These are phyloP conservation scores for Aspergillus coremiiformis DNA, from an alignment of 495 filamentous ascomycete genomes.

Conservation along the genomic window DNA sequence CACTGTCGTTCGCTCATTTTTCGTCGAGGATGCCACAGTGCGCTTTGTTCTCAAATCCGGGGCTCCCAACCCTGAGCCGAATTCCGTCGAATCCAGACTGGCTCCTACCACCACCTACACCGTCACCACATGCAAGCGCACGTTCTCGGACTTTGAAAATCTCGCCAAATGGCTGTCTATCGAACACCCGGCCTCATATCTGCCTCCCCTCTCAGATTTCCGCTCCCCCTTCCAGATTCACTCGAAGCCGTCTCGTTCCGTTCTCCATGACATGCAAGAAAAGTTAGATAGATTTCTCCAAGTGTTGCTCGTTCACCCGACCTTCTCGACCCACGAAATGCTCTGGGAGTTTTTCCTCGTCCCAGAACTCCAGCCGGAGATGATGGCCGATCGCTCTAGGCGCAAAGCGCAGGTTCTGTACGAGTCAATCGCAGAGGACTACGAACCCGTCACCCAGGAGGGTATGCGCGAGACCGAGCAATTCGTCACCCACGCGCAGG, in stretches of 20 bases:
- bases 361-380: conserved; percentile 81
- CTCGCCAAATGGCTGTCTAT: conserved; percentile 78
- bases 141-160: conserved; percentile 84
- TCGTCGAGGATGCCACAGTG: conserved; percentile 93
- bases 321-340: conserved; percentile 94
- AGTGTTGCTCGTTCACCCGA: conserved; percentile 79
- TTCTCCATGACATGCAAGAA: conserved; percentile 80
- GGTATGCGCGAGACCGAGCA: conserved; percentile 89
- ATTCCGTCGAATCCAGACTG: conserved; percentile 31
- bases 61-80: conserved; percentile 38
- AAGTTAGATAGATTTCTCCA: conserved; percentile 81
- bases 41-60: conserved; percentile 92
- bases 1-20: conserved; percentile 91
- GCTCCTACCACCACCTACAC: conserved; percentile 63
- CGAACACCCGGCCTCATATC: conserved; percentile 92
- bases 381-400: conserved; percentile 81
- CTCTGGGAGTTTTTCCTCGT: conserved; percentile 99
- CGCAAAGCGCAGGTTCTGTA: conserved; percentile 74
- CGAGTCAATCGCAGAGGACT: conserved; percentile 84
- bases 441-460: conserved; percentile 59
- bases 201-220: conserved; percentile 71
- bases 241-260: conserved; percentile 78
- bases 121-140: conserved; percentile 90
- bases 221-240: conserved; percentile 89
- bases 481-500: conserved; percentile 81